A percentile compares a stretch with the other conserved stretches of the same genome.
Evolutionary conservation across 164 flowering plant genomes (phyloP).

Genomic region (Stephania japonica): DNA sequence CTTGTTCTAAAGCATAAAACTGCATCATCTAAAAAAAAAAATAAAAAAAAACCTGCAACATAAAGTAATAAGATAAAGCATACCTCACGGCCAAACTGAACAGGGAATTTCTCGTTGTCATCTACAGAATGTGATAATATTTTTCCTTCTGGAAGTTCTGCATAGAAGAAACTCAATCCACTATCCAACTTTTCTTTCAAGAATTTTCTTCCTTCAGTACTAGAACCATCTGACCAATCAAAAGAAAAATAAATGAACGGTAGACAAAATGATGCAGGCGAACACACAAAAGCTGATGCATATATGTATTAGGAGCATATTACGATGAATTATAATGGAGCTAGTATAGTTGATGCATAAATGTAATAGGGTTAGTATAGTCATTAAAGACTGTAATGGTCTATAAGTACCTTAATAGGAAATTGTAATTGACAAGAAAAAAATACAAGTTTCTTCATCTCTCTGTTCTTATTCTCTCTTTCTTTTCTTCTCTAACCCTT

Average conservation of each 20-base stretch:
- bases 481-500: too few species aligned
- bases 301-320: too few species aligned
- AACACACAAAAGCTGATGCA: not conserved
- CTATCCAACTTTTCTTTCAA: constrained; percentile 41
- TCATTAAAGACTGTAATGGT: too few species aligned
- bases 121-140: constrained; percentile 55
- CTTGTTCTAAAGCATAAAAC: not conserved
- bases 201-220: constrained; percentile 46
- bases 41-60: too few species aligned
- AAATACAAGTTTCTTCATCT: too few species aligned
- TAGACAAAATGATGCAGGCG: not conserved
- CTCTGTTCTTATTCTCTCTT: too few species aligned
- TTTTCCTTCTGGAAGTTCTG: constrained; percentile 77
- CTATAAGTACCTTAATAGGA: too few species aligned
- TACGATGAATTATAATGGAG: too few species aligned
- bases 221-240: constrained; percentile 29
- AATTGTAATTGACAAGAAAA: too few species aligned
- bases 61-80: constrained; percentile 1
- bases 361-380: too few species aligned
- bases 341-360: too few species aligned
- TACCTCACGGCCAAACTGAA: constrained; percentile 97
- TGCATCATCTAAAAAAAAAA: too few species aligned
- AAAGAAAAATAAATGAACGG: not conserved
- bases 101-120: constrained; percentile 71
- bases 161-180: constrained; percentile 61